A percentile compares a stretch with the other conserved stretches of the same genome.
Evolutionary conservation across 306 rosid species (phyloP).

Genomic region (Mimosa pudica): DNA sequence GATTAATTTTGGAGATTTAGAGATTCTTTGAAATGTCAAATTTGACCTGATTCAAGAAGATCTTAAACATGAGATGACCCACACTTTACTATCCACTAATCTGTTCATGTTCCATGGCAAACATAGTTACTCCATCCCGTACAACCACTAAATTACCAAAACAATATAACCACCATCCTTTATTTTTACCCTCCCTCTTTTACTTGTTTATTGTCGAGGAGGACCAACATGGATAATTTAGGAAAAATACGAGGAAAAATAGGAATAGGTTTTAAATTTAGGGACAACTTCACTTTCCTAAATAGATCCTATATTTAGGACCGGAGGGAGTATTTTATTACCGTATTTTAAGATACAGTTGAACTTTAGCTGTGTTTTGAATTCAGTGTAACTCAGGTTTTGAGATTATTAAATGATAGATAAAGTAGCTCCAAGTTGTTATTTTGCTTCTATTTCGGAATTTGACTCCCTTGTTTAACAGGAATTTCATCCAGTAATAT

Average conservation of each 20-base stretch:
- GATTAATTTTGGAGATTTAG: conserved; percentile 3
- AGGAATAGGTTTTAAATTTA: too few relatives aligned
- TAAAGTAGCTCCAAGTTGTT: conserved; percentile 12
- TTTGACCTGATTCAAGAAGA: conserved; percentile 8
- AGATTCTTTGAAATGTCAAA: background rate
- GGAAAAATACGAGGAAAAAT: too few relatives aligned
- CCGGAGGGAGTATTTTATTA: too few relatives aligned
- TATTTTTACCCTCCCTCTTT: too few relatives aligned
- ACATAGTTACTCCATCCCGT: background rate
- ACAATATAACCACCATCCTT: too few relatives aligned
- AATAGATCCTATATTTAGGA: too few relatives aligned
- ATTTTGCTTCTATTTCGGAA: conserved; percentile 17
- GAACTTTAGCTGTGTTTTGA: background rate
- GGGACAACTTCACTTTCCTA: too few relatives aligned
- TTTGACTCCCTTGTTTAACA: conserved; percentile 45
- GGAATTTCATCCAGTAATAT: conserved; percentile 65
- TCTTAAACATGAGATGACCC: conserved; percentile 24
- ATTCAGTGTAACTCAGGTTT: background rate
- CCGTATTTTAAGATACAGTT: background rate
- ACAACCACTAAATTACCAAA: too few relatives aligned
- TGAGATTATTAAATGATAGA: background rate
- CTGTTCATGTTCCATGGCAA: conserved; percentile 2
- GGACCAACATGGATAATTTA: too few relatives aligned
- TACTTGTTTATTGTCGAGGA: too few relatives aligned
- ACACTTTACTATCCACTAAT: conserved; percentile 1